Evolutionary conservation across 1,284 basidiomycete species (phyloP).

Genomic region (Melampsora abietis-canadensis): DNA sequence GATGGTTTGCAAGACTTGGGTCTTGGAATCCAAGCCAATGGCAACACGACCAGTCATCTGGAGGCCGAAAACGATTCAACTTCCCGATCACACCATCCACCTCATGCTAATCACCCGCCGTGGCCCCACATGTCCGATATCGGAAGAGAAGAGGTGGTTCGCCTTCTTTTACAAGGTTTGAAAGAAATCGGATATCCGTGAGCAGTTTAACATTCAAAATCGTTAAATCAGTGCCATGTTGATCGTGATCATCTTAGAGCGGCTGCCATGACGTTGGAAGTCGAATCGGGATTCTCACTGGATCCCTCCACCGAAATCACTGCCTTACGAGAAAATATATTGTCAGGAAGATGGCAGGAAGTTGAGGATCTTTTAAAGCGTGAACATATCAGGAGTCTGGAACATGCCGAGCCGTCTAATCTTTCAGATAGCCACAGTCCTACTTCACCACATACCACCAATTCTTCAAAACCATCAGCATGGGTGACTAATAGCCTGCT

Average conservation of each 20-base stretch:
- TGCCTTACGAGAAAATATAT: constrained; percentile 74
- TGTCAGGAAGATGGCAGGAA: constrained; percentile 77
- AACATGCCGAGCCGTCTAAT: constrained; percentile 6
- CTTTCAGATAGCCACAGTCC: not conserved
- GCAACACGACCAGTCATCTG: not conserved
- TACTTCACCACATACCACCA: not conserved
- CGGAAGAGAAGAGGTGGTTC: constrained; percentile 84
- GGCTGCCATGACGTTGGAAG: constrained; percentile 79
- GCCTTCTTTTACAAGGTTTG: constrained; percentile 83
- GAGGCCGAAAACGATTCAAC: not conserved
- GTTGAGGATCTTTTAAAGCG: constrained; percentile 69
- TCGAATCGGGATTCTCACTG: constrained; percentile 85
- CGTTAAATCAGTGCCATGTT: constrained; percentile 4
- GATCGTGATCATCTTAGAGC: constrained; percentile 60
- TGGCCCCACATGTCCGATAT: constrained; percentile 54
- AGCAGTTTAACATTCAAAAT: constrained; percentile 54
- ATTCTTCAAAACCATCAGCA: constrained; percentile 54
- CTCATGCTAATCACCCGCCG: constrained; percentile 9
- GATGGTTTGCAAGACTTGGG: constrained; percentile 5
- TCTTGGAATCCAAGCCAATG: not conserved
- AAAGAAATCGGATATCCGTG: constrained; percentile 88
- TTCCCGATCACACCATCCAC: not conserved
- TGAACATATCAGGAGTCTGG: constrained; percentile 43
- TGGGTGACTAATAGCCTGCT: constrained; percentile 65
- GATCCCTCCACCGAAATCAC: constrained; percentile 70